Evolutionary conservation across 2,329 filamentous ascomycete species (phyloP).

Genomic region (Fusarium phyllophilum): DNA sequence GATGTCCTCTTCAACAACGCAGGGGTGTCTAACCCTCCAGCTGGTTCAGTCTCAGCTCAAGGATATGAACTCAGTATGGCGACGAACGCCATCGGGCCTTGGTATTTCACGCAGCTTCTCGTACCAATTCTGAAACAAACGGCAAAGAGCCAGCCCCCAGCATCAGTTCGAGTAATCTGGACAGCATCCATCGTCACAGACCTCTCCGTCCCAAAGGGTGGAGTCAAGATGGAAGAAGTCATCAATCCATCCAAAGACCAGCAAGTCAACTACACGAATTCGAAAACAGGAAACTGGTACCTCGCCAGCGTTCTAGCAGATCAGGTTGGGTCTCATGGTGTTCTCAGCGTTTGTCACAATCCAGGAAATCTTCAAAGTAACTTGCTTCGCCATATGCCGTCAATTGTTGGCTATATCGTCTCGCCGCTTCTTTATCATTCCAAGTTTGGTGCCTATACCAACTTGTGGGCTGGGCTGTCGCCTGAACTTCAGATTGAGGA

Average conservation of each 20-base stretch:
- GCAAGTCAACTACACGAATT: slow-evolving; percentile 20
- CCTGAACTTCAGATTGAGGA: slow-evolving; percentile 14
- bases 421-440: slow-evolving; percentile 16
- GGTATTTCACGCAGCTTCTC: slow-evolving; percentile 29
- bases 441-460: slow-evolving; percentile 15
- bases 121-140: slow-evolving; percentile 5
- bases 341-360: slow-evolving; percentile 21
- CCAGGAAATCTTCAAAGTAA: slow-evolving; percentile 26
- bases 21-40: slow-evolving; percentile 20
- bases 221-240: slow-evolving; percentile 12
- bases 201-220: slow-evolving; percentile 5
- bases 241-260: background rate
- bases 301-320: slow-evolving; percentile 8
- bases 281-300: slow-evolving; percentile 34
- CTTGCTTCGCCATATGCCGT: slow-evolving; percentile 20
- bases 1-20: slow-evolving; percentile 35
- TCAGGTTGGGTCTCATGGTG: background rate
- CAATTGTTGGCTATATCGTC: background rate
- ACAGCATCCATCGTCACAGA: slow-evolving; percentile 25
- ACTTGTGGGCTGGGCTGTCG: slow-evolving; percentile 11
- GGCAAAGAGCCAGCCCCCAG: background rate
- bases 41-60: slow-evolving; percentile 21
- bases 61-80: slow-evolving; percentile 33
- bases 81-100: slow-evolving; percentile 30
- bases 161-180: slow-evolving; percentile 25